These are phyloP conservation scores for Aspergillus ostianus DNA, from an alignment of 495 filamentous ascomycete species.

Conservation along the genomic window DNA sequence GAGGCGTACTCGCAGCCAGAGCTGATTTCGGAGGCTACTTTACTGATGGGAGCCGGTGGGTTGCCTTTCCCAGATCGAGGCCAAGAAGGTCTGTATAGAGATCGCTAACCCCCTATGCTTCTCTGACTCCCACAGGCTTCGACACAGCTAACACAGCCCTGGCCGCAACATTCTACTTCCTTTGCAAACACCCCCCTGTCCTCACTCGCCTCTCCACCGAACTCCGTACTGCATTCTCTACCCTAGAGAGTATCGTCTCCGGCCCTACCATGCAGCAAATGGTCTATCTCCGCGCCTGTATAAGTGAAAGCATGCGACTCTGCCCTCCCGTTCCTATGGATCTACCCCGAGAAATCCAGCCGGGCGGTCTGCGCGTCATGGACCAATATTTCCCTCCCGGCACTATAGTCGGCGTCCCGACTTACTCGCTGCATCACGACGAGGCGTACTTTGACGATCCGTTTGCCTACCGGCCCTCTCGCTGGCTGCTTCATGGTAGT, in stretches of 20 bases:
- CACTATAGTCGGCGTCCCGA: constrained; percentile 50
- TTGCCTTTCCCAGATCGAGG: no score
- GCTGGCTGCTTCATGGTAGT: constrained; percentile 37
- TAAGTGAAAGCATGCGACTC: constrained; percentile 73
- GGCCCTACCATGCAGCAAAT: constrained; percentile 40
- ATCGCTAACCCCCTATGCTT: not conserved
- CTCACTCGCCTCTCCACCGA: constrained; percentile 29
- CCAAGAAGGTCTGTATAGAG: not conserved
- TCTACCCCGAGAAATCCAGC: constrained; percentile 54
- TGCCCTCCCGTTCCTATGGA: constrained; percentile 62
- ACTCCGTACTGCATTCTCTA: constrained; percentile 46
- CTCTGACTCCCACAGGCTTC: constrained; percentile 25
- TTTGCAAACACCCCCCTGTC: constrained; percentile 51
- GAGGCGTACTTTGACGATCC: constrained; percentile 50
- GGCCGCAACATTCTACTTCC: constrained; percentile 64
- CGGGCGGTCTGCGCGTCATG: constrained; percentile 54
- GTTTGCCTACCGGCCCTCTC: constrained; percentile 51
- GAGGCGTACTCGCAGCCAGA: constrained; percentile 54
- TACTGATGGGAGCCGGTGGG: constrained; percentile 36
- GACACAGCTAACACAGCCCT: constrained; percentile 66
- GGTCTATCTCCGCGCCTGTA: constrained; percentile 42
- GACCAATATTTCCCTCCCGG: constrained; percentile 53
- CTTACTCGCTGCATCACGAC: constrained; percentile 59
- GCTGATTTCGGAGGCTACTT: constrained; percentile 56
- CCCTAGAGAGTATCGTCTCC: constrained; percentile 50